phyloP scores from a whole-genome alignment of 2,329 filamentous ascomycete species.

The Epichloe gansuensis region DNA sequence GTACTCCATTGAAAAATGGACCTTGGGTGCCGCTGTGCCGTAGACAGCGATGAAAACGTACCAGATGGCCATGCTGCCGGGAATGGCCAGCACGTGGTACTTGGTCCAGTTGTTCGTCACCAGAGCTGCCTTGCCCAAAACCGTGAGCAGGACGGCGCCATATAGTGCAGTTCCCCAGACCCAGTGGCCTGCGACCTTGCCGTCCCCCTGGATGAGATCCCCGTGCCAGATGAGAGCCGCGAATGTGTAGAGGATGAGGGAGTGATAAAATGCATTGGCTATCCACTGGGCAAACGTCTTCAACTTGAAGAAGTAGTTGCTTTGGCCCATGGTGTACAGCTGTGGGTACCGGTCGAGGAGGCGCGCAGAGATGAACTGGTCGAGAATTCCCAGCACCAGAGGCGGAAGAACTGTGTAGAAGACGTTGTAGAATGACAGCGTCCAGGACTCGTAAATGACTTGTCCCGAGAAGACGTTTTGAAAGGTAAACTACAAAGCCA shows the following conservation, averaged over 20 bases:
- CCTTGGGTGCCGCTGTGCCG: slow-evolving; percentile 69
- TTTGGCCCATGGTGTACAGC: slow-evolving; percentile 84
- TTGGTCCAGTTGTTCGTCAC: slow-evolving; percentile 99
- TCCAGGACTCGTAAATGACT: slow-evolving; percentile 99
- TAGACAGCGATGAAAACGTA: slow-evolving; percentile 81
- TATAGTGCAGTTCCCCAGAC: slow-evolving; percentile 96
- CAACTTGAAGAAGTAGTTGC: slow-evolving; percentile 84
- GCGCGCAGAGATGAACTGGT: slow-evolving; percentile 92
- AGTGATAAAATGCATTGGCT: slow-evolving; percentile 89
- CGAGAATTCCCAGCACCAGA: slow-evolving; percentile 87
- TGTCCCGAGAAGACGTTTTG: slow-evolving; percentile 97
- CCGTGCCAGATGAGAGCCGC: slow-evolving; percentile 68
- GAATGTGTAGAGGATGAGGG: slow-evolving; percentile 79
- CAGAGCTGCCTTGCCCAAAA: slow-evolving; percentile 85
- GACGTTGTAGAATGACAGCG: slow-evolving; percentile 97
- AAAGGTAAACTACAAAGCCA: slow-evolving; percentile 62
- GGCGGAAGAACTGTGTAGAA: slow-evolving; percentile 92
- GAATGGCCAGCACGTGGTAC: slow-evolving; percentile 90
- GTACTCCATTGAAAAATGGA: slow-evolving; percentile 73
- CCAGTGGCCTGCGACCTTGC: slow-evolving; percentile 83
- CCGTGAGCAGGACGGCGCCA: slow-evolving; percentile 82
- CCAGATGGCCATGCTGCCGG: slow-evolving; percentile 86
- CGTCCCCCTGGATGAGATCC: slow-evolving; percentile 68
- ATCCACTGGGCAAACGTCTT: slow-evolving; percentile 92
- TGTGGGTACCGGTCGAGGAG: slow-evolving; percentile 92